Percentiles rank a stretch among this genome's conserved stretches.
These are phyloP conservation scores for Durotheca rogersii DNA, from an alignment of 495 filamentous ascomycete genomes.

Conservation along the genomic window DNA sequence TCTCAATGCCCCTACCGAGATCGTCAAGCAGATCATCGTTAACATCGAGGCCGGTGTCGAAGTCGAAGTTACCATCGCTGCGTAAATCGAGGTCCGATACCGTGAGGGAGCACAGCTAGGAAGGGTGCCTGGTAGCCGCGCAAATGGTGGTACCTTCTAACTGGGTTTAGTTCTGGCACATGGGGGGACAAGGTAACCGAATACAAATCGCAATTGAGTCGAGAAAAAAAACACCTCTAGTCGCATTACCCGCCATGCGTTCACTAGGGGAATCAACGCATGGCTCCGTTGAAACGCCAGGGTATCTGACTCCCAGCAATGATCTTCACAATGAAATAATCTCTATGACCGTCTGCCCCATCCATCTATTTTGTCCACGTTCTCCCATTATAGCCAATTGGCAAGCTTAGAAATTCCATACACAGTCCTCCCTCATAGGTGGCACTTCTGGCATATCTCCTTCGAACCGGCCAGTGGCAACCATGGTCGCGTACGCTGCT, in stretches of 20 bases:
- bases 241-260: too few relatives aligned
- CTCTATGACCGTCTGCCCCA: too few relatives aligned
- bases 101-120: conserved; percentile 2
- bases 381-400: not conserved
- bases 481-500: conserved; percentile 59
- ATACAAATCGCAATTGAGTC: conserved; percentile 8
- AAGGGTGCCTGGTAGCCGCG: too few relatives aligned
- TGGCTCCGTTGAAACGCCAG: conserved; percentile 6
- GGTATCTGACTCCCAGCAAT: too few relatives aligned
- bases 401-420: conserved; percentile 62
- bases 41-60: conserved; percentile 99
- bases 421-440: conserved; percentile 70
- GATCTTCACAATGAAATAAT: too few relatives aligned
- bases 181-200: conserved; percentile 1
- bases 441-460: conserved; percentile 68
- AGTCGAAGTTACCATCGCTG: conserved; percentile 99
- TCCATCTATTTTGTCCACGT: not conserved
- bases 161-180: too few relatives aligned
- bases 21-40: conserved; percentile 99
- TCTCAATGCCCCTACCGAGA: conserved; percentile 95
- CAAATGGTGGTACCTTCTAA: too few relatives aligned
- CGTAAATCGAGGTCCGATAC: conserved; percentile 55
- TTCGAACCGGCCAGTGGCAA: conserved; percentile 61
- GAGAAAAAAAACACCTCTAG: not conserved
- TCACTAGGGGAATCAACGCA: too few relatives aligned